Percentiles rank a stretch among this genome's conserved stretches.
Evolutionary conservation across 345 rosid species (phyloP).

Genomic region (Schrenkiella parvula): DNA sequence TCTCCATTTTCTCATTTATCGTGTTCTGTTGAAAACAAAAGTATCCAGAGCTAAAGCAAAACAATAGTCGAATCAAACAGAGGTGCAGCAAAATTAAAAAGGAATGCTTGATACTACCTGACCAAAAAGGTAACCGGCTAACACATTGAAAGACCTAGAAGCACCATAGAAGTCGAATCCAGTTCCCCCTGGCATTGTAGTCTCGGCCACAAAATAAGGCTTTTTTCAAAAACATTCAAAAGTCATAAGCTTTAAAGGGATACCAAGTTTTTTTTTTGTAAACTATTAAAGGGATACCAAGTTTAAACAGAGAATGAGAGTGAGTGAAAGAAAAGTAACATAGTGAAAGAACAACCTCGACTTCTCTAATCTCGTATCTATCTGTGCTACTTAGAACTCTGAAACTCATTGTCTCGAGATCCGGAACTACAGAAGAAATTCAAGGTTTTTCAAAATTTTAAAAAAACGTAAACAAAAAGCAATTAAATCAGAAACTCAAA

Average conservation of each 20-base stretch:
- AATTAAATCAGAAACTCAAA: neutral
- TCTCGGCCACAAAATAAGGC: constrained; percentile 84
- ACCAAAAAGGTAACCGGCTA: constrained; percentile 94
- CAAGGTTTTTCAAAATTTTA: neutral
- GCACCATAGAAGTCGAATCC: constrained; percentile 78
- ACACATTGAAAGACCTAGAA: constrained; percentile 71
- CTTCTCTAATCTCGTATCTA: constrained; percentile 74
- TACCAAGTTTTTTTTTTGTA: neutral
- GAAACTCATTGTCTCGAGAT: constrained; percentile 72
- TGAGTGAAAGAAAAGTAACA: neutral
- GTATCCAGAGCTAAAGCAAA: neutral
- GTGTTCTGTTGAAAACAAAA: constrained; percentile 47
- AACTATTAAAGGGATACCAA: neutral
- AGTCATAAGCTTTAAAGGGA: constrained; percentile 6
- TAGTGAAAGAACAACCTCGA: constrained; percentile 52
- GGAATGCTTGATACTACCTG: constrained; percentile 49
- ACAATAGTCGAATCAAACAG: constrained; percentile 6
- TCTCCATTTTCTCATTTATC: constrained; percentile 65
- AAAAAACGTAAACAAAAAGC: neutral
- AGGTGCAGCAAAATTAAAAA: neutral
- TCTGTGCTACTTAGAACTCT: constrained; percentile 53
- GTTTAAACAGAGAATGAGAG: neutral
- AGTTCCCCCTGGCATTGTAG: constrained; percentile 68
- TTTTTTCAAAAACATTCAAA: constrained; percentile 19
- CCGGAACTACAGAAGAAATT: constrained; percentile 51